Evolutionary conservation across 2,329 filamentous ascomycete species (phyloP), one percentile per base, ranked within the genome.

Genomic region (Colletotrichum sp.): DNA sequence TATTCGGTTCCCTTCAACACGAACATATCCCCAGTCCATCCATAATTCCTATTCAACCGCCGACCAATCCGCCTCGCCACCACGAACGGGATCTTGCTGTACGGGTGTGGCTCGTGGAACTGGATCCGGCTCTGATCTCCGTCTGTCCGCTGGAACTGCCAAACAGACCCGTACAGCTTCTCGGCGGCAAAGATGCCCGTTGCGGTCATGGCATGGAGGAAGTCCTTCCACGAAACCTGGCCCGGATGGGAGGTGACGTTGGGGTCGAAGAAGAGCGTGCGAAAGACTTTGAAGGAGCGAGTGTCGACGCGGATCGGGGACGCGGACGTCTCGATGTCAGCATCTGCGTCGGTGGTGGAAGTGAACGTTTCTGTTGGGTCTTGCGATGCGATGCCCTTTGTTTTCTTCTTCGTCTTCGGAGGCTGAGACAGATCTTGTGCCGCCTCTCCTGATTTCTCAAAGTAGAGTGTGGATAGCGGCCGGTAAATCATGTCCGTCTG

Each of bases 41-140:
- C 90, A 82, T 89, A 92, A 0, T 85, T 83, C 61, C 88, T 82
- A 68, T 80, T 84, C 60, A 93, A 77, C 34, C 90, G 82, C 63
- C 90, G 82, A 0, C 90, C 91, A 77, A 86, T 82, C 2, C 86
- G 80, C 59, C 90, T 83, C 1, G 89, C 90, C 48, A 80, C 81
- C 3, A 77, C 77, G 75, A 88, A 90, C 0, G 87, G 82, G 5
- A 93, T 84, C 81, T 92, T 92, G 2, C 83, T 82, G 2, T 79
- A 79, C 0, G 90, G 90, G 80, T 93, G 91, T 4, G 91, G 91
- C 78, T 92, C 90, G 76, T 93, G 90, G 75, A 93, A 91, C 69
- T 91, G 88, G 32, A 93, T 92, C 27, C 85, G 86, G 6, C 87
- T 81, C 55, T 87, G 82, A 0, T 87, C 83, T 48, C 19, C 19